Evolutionary conservation across 2,329 filamentous ascomycete species (phyloP).

Genomic region (Colletotrichum sidae): DNA sequence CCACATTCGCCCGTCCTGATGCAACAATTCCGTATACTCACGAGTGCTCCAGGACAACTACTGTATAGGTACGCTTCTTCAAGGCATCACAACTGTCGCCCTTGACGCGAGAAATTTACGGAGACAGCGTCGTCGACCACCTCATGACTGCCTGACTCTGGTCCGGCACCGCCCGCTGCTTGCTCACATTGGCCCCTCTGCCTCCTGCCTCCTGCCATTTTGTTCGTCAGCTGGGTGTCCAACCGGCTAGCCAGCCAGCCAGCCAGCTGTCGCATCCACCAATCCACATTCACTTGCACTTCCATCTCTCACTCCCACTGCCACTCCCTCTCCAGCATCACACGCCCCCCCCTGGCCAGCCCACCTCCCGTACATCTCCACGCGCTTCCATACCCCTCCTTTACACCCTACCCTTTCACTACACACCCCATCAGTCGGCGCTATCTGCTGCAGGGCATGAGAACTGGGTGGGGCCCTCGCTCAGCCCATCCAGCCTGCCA

Average conservation of each 20-base stretch:
- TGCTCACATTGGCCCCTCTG: neutral
- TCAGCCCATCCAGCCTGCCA: constrained; percentile 32
- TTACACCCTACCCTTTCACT: constrained; percentile 3
- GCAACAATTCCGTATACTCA: no score
- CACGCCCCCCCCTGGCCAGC: neutral
- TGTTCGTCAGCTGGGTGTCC: no score
- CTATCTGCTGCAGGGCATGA: constrained; percentile 37
- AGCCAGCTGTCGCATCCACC: neutral
- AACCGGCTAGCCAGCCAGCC: no score
- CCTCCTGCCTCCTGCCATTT: neutral
- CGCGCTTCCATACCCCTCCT: no score
- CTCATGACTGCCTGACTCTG: constrained; percentile 11
- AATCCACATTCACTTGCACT: neutral
- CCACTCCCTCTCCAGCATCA: neutral
- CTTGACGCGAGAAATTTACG: constrained; percentile 38
- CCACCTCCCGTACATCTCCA: no score
- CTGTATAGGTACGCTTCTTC: neutral
- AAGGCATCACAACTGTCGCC: constrained; percentile 23
- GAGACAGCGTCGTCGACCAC: constrained; percentile 24
- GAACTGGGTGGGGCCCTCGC: constrained; percentile 30
- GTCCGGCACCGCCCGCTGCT: no score
- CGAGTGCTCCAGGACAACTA: neutral
- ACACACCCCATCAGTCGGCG: constrained; percentile 11
- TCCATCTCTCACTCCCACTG: neutral
- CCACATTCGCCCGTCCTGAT: no score